phyloP scores from a whole-genome alignment of 1,284 basidiomycete genomes.

The Tremellales sp. region DNA sequence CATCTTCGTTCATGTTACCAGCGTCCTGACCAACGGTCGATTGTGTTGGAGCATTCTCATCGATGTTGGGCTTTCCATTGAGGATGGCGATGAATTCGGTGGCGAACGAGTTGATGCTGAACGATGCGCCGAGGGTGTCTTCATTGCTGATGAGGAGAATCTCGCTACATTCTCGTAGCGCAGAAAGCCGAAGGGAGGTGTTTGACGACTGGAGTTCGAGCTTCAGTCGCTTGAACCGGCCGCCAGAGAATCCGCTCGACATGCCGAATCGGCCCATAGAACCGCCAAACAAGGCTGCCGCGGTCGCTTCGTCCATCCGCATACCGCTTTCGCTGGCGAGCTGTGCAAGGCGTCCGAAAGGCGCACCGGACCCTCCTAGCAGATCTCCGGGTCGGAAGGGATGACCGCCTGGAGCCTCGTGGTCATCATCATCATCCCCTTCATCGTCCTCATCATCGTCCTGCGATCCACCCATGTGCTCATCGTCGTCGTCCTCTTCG shows the following conservation, averaged over 20 bases:
- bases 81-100: conserved; percentile 89
- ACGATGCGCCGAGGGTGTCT: conserved; percentile 83
- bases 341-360: conserved; percentile 42
- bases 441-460: conserved; percentile 41
- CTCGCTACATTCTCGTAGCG: conserved; percentile 91
- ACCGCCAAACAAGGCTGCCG: conserved; percentile 61
- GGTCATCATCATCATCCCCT: conserved; percentile 51
- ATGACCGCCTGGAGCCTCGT: conserved; percentile 47
- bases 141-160: conserved; percentile 94
- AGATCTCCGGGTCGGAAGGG: neutral
- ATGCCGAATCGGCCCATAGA: conserved; percentile 62
- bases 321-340: conserved; percentile 53
- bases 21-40: conserved; percentile 21
- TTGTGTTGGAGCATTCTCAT: conserved; percentile 36
- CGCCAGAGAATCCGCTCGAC: conserved; percentile 74
- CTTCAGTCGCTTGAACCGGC: conserved; percentile 81
- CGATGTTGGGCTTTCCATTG: conserved; percentile 61
- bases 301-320: conserved; percentile 64
- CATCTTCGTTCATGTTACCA: conserved; percentile 65
- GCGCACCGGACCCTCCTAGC: conserved; percentile 2
- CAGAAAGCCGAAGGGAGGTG: conserved; percentile 74
- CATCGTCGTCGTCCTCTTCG: conserved; percentile 57
- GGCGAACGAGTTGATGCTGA: conserved; percentile 88
- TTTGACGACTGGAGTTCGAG: conserved; percentile 81
- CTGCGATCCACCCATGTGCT: conserved; percentile 68